Evolutionary conservation across 2,329 filamentous ascomycete genomes (phyloP).

Genomic region (Daldinia sp.): DNA sequence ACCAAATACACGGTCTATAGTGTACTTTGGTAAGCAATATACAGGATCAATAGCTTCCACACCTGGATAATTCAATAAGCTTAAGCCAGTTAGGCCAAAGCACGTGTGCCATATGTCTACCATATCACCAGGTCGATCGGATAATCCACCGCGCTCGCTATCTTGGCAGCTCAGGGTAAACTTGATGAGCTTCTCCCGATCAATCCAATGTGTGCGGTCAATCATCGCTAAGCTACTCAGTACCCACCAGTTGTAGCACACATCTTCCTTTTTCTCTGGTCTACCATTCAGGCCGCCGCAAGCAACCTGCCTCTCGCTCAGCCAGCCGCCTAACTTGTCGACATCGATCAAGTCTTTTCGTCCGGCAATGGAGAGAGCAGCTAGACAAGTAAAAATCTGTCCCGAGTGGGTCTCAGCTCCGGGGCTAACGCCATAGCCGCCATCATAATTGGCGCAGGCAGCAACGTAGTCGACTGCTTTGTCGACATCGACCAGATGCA

Average conservation of each 20-base stretch:
- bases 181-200: constrained; percentile 78
- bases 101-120: constrained; percentile 97
- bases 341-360: constrained; percentile 84
- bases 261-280: constrained; percentile 95
- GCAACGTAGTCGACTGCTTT: constrained; percentile 84
- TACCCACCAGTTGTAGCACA: constrained; percentile 99
- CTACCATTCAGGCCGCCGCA: constrained; percentile 92
- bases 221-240: constrained; percentile 92
- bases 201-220: constrained; percentile 90
- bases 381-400: constrained; percentile 95
- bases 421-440: constrained; percentile 89
- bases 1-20: constrained; percentile 70
- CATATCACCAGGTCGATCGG: constrained; percentile 92
- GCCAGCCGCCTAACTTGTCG: constrained; percentile 87
- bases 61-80: constrained; percentile 81
- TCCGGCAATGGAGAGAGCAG: constrained; percentile 84
- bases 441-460: constrained; percentile 92
- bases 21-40: constrained; percentile 83
- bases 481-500: constrained; percentile 80
- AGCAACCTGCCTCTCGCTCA: constrained; percentile 90
- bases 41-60: constrained; percentile 86
- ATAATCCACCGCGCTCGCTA: constrained; percentile 82
- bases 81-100: constrained; percentile 90
- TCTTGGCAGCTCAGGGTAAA: constrained; percentile 96
- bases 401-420: constrained; percentile 95